Conservation (phyloP, 441 rosid genomes). For the Eruca vesicaria region DNA sequence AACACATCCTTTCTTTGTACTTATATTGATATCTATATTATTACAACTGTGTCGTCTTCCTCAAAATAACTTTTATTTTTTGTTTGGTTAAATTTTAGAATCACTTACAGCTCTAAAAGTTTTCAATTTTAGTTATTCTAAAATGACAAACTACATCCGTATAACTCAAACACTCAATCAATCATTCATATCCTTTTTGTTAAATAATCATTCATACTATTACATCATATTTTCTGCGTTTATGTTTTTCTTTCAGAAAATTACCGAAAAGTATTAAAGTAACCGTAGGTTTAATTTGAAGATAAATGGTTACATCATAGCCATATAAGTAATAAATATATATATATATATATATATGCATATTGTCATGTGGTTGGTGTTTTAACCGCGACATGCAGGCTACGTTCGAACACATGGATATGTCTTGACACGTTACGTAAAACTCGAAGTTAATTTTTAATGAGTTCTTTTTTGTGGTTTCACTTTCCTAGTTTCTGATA, state of each 20-base stretch:
- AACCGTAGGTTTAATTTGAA: background rate
- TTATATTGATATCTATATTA: slow-evolving; percentile 12
- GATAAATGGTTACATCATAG: background rate
- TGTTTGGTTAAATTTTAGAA: slow-evolving; percentile 2
- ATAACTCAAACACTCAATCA: background rate
- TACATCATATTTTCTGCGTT: slow-evolving; percentile 2
- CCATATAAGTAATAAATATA: background rate
- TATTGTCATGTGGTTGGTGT: slow-evolving; percentile 27
- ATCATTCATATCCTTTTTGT: background rate
- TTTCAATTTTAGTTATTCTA: background rate
- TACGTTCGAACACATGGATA: slow-evolving; percentile 32
- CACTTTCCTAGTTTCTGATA: slow-evolving; percentile 32
- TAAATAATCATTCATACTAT: background rate
- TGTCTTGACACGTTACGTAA: slow-evolving; percentile 35
- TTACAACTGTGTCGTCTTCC: slow-evolving; percentile 28
- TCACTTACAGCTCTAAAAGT: background rate
- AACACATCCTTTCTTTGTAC: slow-evolving; percentile 37
- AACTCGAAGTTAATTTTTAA: slow-evolving; percentile 10
- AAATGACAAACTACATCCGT: slow-evolving; percentile 21
- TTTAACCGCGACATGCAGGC: slow-evolving; percentile 26
- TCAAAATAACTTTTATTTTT: background rate
- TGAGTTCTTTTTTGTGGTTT: background rate
- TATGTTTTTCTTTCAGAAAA: background rate
- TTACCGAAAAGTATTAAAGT: background rate
- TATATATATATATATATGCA: background rate